These are phyloP conservation scores for Auxenochlorella pyrenoidosa DNA, from an alignment of 139 green algal genomes.

Conservation along the genomic window DNA sequence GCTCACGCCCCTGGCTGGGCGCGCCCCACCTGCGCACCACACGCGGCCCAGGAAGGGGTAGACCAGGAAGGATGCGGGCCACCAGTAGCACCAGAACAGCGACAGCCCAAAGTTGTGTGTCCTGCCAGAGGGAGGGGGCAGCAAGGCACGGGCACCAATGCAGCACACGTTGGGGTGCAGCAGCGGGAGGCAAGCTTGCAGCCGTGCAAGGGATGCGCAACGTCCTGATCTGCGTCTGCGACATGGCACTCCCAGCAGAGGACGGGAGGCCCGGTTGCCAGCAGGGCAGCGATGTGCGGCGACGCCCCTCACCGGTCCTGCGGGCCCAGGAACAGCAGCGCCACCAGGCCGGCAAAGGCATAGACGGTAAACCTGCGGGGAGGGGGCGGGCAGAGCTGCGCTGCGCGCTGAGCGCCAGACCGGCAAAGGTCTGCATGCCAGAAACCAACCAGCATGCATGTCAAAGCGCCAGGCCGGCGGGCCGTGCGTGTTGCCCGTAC, in stretches of 20 bases:
- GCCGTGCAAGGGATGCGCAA: too few species aligned
- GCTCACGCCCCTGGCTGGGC: neutral
- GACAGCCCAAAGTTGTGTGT: slow-evolving; percentile 78
- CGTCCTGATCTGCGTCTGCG: too few species aligned
- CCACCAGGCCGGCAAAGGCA: slow-evolving; percentile 61
- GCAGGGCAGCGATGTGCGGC: neutral
- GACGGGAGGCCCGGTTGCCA: too few species aligned
- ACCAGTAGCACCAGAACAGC: slow-evolving; percentile 86
- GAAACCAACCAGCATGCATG: too few species aligned
- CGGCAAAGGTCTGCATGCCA: too few species aligned
- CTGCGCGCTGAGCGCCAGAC: neutral
- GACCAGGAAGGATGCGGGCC: slow-evolving; percentile 79
- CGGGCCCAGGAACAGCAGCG: slow-evolving; percentile 69
- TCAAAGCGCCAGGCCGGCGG: too few species aligned
- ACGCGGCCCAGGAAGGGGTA: slow-evolving; percentile 79
- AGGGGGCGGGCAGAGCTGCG: neutral
- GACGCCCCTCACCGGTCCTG: slow-evolving; percentile 70
- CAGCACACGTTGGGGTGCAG: too few species aligned
- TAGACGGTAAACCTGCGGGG: slow-evolving; percentile 53
- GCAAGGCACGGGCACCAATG: neutral
- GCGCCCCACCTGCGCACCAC: slow-evolving; percentile 14
- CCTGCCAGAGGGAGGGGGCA: neutral
- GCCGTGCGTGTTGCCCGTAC: too few species aligned
- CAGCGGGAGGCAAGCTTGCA: neutral
- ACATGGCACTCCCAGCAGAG: too few species aligned